phyloP scores from a whole-genome alignment of 495 filamentous ascomycete genomes.

The Rostrohypoxylon terebratum region DNA sequence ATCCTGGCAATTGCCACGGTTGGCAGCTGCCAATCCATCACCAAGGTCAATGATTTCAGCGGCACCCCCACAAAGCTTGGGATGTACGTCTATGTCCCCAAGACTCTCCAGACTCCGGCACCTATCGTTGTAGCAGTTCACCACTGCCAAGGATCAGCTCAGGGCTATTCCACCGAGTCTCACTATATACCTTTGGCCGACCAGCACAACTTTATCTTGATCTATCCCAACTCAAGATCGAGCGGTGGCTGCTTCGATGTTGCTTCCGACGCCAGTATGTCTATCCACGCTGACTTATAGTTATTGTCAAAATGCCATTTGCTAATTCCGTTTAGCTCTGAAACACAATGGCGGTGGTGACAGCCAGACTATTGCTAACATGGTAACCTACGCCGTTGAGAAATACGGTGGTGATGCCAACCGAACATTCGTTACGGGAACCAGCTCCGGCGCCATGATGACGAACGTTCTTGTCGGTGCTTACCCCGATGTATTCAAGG shows the following conservation, averaged over 20 bases:
- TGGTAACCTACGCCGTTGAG: slow-evolving; percentile 66
- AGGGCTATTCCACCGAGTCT: slow-evolving; percentile 61
- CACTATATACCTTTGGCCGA: slow-evolving; percentile 53
- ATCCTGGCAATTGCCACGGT: slow-evolving; percentile 49
- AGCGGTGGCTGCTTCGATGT: slow-evolving; percentile 51
- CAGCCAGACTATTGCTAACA: slow-evolving; percentile 68
- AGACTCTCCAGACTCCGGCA: slow-evolving; percentile 61
- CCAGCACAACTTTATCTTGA: slow-evolving; percentile 44
- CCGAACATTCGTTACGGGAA: slow-evolving; percentile 64
- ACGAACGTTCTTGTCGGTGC: slow-evolving; percentile 62
- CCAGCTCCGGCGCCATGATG: slow-evolving; percentile 70
- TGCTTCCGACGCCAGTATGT: slow-evolving; percentile 49
- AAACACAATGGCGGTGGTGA: slow-evolving; percentile 68
- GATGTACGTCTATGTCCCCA: slow-evolving; percentile 70
- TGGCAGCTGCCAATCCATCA: slow-evolving; percentile 50
- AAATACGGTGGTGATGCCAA: slow-evolving; percentile 63
- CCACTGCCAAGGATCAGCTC: slow-evolving; percentile 65
- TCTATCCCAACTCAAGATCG: slow-evolving; percentile 55
- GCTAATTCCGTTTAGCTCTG: slow-evolving; percentile 49
- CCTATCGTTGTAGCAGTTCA: slow-evolving; percentile 69
- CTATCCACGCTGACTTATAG: slow-evolving; percentile 19
- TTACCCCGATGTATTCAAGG: slow-evolving; percentile 66
- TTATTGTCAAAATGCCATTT: neutral
- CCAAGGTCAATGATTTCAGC: slow-evolving; percentile 57
- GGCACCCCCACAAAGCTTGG: slow-evolving; percentile 58